Evolutionary conservation across 306 rosid genomes (phyloP).

Genomic region (Prunus mira): DNA sequence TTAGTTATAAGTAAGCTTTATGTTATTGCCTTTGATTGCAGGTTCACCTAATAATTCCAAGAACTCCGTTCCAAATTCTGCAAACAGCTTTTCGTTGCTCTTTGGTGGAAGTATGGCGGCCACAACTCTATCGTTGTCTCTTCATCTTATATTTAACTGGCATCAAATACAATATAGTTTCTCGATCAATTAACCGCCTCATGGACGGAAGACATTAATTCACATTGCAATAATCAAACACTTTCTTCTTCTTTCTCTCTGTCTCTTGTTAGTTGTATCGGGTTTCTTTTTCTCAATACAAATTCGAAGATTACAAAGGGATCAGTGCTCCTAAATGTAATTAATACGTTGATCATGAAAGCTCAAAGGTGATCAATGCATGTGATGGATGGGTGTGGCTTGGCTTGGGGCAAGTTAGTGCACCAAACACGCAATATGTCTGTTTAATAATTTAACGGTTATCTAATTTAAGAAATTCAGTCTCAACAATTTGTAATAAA

Average conservation of each 20-base stretch:
- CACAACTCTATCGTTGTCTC: constrained; percentile 4
- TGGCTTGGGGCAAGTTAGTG: no score
- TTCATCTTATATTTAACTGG: background rate
- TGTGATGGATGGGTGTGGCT: no score
- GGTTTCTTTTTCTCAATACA: background rate
- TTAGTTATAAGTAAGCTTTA: no score
- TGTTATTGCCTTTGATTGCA: background rate
- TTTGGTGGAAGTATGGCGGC: background rate
- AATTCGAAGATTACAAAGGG: background rate
- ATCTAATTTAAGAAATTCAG: no score
- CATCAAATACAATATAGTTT: background rate
- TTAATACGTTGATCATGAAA: no score
- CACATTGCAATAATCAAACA: background rate
- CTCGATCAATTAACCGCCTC: background rate
- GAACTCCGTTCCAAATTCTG: constrained; percentile 26
- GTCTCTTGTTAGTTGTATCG: background rate
- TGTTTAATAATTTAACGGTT: no score
- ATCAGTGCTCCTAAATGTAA: background rate
- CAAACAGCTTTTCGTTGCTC: constrained; percentile 10
- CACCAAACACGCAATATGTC: no score
- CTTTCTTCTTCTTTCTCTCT: background rate
- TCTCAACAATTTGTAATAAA: no score
- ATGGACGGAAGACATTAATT: background rate
- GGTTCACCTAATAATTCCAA: constrained; percentile 10
- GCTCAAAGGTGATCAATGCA: no score